phyloP scores from a whole-genome alignment of 2,329 filamentous ascomycete species.

The Coleophoma cylindrospora region DNA sequence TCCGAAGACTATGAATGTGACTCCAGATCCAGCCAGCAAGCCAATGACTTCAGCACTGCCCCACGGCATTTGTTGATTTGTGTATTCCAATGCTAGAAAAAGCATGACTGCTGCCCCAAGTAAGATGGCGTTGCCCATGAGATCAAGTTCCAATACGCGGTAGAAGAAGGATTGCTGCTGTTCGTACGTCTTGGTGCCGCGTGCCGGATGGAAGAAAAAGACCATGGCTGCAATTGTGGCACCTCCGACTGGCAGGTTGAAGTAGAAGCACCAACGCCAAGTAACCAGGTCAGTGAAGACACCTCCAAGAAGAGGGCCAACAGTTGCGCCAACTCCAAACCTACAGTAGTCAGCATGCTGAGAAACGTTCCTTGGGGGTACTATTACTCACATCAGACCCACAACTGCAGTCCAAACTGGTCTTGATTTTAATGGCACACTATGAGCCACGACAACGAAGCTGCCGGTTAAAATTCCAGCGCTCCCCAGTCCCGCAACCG shows the following conservation, averaged over 20 bases:
- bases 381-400: constrained; percentile 17
- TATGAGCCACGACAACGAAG: constrained; percentile 35
- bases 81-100: constrained; percentile 30
- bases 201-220: constrained; percentile 25
- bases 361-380: background rate
- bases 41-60: constrained; percentile 24
- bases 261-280: constrained; percentile 30
- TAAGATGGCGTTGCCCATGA: background rate
- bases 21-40: constrained; percentile 21
- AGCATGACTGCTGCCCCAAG: constrained; percentile 5
- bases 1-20: constrained; percentile 21
- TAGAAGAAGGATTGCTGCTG: constrained; percentile 19
- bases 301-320: constrained; percentile 25
- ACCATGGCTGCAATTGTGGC: constrained; percentile 29
- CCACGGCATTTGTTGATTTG: constrained; percentile 26
- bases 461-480: constrained; percentile 29
- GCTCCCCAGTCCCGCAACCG: constrained; percentile 25
- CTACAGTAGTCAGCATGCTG: constrained; percentile 4
- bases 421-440: constrained; percentile 20
- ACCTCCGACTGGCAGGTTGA: constrained; percentile 33
- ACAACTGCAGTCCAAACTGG: constrained; percentile 26
- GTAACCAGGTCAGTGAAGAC: constrained; percentile 27
- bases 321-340: constrained; percentile 6
- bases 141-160: constrained; percentile 14
- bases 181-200: constrained; percentile 32